Percentiles rank a stretch among this genome's conserved stretches.
Conservation (phyloP, 2,329 filamentous ascomycete species). For the Fusarium tuaranense region DNA sequence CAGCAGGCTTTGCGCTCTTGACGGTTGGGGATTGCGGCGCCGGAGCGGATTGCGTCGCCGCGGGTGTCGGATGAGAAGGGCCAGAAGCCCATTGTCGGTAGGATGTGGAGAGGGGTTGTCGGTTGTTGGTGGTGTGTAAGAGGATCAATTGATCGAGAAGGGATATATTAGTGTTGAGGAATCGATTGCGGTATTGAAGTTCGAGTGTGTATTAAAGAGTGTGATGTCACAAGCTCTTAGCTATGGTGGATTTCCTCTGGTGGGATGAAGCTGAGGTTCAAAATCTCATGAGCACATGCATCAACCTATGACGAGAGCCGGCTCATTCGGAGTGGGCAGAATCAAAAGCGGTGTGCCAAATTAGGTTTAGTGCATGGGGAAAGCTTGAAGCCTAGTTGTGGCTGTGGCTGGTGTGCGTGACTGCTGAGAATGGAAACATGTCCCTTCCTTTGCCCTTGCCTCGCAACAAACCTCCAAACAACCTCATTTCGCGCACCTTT, state of each 20-base stretch:
- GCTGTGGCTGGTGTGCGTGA: slow-evolving; percentile 26
- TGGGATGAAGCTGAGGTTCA: slow-evolving; percentile 17
- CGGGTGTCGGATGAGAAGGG: slow-evolving; percentile 61
- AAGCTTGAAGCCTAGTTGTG: slow-evolving; percentile 22
- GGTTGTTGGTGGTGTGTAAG: slow-evolving; percentile 5
- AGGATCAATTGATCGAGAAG: slow-evolving; percentile 11
- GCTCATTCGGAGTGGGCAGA: slow-evolving; percentile 26
- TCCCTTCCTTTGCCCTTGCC: not conserved
- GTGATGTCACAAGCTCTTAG: not conserved
- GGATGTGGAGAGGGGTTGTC: no score
- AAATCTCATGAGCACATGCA: slow-evolving; percentile 29
- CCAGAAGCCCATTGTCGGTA: slow-evolving; percentile 57
- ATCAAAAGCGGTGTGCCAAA: slow-evolving; percentile 22
- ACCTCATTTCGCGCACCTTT: not conserved
- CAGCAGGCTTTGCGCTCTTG: slow-evolving; percentile 87
- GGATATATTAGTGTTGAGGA: not conserved
- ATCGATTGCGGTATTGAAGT: not conserved
- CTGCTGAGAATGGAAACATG: slow-evolving; percentile 7
- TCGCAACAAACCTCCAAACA: not conserved
- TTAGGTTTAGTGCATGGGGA: slow-evolving; percentile 11
- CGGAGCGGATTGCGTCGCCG: slow-evolving; percentile 66
- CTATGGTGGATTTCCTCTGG: not conserved
- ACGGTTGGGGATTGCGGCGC: slow-evolving; percentile 83
- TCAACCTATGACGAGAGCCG: slow-evolving; percentile 35
- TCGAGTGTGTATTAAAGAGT: not conserved